Evolutionary conservation across 148 eudicot species (phyloP).

Genomic region (Drosera capensis): DNA sequence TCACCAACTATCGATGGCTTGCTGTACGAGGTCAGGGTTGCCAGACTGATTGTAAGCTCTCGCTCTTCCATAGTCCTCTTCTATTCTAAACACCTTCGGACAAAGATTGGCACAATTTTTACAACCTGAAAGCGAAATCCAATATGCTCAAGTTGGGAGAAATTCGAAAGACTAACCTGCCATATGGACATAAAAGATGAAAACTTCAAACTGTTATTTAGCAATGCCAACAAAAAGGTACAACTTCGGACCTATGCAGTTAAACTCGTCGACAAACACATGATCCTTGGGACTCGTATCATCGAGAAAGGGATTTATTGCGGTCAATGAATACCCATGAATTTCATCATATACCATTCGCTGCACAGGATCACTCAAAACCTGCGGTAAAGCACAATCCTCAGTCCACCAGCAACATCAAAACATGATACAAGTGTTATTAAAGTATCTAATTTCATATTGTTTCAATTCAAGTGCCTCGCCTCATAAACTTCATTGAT

Average conservation of each 20-base stretch:
- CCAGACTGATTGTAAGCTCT: conserved; percentile 71
- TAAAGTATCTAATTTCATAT: too few relatives aligned
- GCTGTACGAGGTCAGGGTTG: conserved; percentile 43
- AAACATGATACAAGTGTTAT: too few relatives aligned
- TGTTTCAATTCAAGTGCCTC: conserved; percentile 7
- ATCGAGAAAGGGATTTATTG: conserved; percentile 74
- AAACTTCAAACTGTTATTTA: too few relatives aligned
- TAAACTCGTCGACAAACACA: conserved; percentile 91
- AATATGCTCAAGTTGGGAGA: not conserved
- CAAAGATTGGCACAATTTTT: conserved; percentile 92
- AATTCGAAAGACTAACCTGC: too few relatives aligned
- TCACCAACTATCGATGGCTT: conserved; percentile 92
- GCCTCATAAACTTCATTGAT: conserved; percentile 89
- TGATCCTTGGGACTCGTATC: conserved; percentile 73
- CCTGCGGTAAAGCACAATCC: conserved; percentile 42
- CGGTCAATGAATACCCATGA: conserved; percentile 86
- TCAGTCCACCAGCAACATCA: too few relatives aligned
- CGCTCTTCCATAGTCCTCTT: conserved; percentile 97
- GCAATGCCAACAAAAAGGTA: too few relatives aligned
- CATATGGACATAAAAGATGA: too few relatives aligned
- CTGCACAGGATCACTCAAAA: conserved; percentile 92
- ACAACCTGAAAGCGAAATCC: conserved; percentile 40
- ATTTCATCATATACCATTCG: conserved; percentile 91
- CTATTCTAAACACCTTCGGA: conserved; percentile 62
- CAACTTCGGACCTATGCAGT: conserved; percentile 71